A percentile compares a stretch with the other conserved stretches of the same genome.
phyloP scores from a whole-genome alignment of 2,329 filamentous ascomycete species.

The Ophiostoma ips region DNA sequence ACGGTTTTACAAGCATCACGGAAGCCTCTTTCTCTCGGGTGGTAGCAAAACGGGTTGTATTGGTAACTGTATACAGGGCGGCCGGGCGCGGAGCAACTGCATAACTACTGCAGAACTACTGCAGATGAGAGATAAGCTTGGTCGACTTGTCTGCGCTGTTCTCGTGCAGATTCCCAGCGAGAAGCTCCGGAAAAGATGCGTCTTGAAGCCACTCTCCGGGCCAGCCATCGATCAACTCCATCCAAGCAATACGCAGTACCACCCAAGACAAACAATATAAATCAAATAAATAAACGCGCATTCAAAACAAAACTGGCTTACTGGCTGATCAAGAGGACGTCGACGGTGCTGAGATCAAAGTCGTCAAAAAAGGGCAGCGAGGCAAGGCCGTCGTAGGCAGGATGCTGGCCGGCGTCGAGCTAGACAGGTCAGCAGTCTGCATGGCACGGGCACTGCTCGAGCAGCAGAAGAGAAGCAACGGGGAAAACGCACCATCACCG shows the following conservation, averaged over 20 bases:
- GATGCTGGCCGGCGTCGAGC: constrained; percentile 96
- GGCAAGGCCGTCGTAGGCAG: constrained; percentile 86
- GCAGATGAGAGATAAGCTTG: background rate
- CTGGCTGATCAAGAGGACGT: constrained; percentile 97
- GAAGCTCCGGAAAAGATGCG: no score
- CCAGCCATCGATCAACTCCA: no score
- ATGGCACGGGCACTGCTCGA: no score
- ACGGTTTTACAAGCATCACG: background rate
- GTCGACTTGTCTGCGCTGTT: background rate
- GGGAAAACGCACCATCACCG: constrained; percentile 68
- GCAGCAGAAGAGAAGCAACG: constrained; percentile 1
- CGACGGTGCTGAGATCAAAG: constrained; percentile 93
- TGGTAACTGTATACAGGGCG: constrained; percentile 14
- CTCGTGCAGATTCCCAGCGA: no score
- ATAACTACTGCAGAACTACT: background rate
- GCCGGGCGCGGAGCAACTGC: background rate
- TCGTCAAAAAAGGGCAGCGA: constrained; percentile 96
- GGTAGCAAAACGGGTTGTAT: constrained; percentile 15
- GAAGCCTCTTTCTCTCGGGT: background rate
- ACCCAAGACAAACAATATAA: background rate
- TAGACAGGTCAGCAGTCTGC: constrained; percentile 23
- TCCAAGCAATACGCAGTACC: no score
- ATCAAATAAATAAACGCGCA: background rate
- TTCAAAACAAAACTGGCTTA: constrained; percentile 47
- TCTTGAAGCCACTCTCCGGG: no score